Conservation (phyloP, 257 asterid genomes). For the Nyctanthes arbortristis region DNA sequence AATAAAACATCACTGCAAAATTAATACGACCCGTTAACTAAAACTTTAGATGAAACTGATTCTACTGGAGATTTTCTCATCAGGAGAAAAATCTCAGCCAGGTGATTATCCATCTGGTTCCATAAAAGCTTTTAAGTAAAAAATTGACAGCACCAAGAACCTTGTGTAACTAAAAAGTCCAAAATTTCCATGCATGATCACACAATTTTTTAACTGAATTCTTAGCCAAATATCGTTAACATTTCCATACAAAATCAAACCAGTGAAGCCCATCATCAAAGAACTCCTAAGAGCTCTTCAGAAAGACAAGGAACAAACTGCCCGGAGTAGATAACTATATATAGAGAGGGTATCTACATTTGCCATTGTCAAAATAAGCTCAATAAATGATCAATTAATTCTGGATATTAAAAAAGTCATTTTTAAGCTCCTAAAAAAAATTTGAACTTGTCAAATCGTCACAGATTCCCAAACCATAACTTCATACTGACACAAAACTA, state of each 20-base stretch:
- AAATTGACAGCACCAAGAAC: background rate
- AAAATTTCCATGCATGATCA: background rate
- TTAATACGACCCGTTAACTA: background rate
- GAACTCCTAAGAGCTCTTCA: background rate
- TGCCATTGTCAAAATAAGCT: no score
- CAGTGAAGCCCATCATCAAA: background rate
- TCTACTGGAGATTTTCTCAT: background rate
- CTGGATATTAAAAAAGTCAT: no score
- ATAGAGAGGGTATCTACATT: background rate
- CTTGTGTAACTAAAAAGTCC: background rate
- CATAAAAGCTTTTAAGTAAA: background rate
- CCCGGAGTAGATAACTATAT: background rate
- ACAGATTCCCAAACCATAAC: background rate
- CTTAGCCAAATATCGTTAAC: background rate
- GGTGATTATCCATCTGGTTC: background rate
- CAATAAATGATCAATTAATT: no score
- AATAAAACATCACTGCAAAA: background rate
- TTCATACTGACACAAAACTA: background rate
- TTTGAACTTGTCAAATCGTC: background rate
- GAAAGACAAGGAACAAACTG: background rate
- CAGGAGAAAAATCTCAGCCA: no score
- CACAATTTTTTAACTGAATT: background rate
- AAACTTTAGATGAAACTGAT: background rate
- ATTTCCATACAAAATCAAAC: background rate
- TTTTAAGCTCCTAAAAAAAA: no score